Evolutionary conservation across 2,329 filamentous ascomycete species (phyloP), one percentile per base, ranked within the genome.

Genomic region (Zasmidium cellare): DNA sequence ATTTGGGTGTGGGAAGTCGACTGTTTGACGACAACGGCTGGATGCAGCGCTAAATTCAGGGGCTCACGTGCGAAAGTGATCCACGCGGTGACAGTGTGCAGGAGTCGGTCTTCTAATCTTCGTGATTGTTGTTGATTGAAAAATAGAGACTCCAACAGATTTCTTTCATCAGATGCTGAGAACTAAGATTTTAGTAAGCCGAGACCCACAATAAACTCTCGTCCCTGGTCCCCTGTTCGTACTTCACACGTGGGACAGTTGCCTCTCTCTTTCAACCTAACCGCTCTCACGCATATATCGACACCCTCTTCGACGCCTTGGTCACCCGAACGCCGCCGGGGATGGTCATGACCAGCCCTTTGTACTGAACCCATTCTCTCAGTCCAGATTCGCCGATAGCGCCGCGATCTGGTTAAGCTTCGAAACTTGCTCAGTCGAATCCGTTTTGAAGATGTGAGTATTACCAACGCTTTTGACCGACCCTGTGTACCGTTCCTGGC

Each of bases 371-470:
- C 3, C 35, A 14, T 14, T 41, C 16, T 5, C 35, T 9, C 24
- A 3, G 6, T 18, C 3, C 35, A 14, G 7, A n/a, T 9, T 18
- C 3, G 12, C 35, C n/a, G 35, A 6, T 14, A 14, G 16, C 35
- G 7, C 35, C 11, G 35, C 5, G 12, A 9, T 41, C 35, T 3
- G 35, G 12, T 41, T 6, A 41, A 45, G 53, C 57, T 60, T 55
- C n/a, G n/a, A 66, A 62, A 66, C 62, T 62, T 67, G 65, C 65
- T 67, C 65, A 67, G 19, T 59, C 46, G 52, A 46, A 53, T 41
- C 38, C 35, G n/a, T 31, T 23, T 53, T 46, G 45, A 45, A 44
- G 50, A 62, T 57, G 63, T 65, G 53, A 62, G 63, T 45, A 22
- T 58, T 59, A 55, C 46, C 51, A 52, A 60, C 62, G 54, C 6